A percentile compares a stretch with the other conserved stretches of the same genome.
These are phyloP conservation scores for Arthrinium puccinioides DNA, from an alignment of 2,329 filamentous ascomycete genomes.

Conservation along the genomic window DNA sequence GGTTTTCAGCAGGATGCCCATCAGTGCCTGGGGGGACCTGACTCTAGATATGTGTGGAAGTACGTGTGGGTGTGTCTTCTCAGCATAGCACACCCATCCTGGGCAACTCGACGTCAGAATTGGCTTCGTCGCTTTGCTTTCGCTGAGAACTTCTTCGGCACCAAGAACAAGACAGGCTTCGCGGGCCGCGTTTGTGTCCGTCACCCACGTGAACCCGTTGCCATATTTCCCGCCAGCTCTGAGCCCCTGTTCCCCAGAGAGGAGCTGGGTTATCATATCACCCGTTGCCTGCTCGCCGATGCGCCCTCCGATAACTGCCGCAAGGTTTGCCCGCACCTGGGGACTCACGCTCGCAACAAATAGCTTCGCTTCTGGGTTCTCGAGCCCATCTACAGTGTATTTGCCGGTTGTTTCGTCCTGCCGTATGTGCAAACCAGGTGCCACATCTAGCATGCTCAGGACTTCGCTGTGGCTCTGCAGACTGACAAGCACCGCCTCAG, in stretches of 20 bases:
- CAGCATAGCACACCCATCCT: conserved; percentile 97
- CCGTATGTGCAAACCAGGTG: conserved; percentile 38
- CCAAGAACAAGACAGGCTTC: conserved; percentile 78
- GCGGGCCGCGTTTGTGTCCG: conserved; percentile 80
- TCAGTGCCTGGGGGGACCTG: conserved; percentile 90
- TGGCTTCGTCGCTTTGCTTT: conserved; percentile 35
- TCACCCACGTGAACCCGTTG: conserved; percentile 79
- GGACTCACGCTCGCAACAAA: conserved; percentile 92
- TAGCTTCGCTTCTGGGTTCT: conserved; percentile 58
- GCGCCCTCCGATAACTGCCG: conserved; percentile 69
- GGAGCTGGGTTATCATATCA: conserved; percentile 73
- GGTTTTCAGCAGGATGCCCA: conserved; percentile 85
- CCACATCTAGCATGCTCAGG: conserved; percentile 69
- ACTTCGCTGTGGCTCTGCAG: conserved; percentile 93
- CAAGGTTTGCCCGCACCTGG: conserved; percentile 81
- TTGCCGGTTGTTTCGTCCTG: conserved; percentile 23
- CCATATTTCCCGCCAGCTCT: conserved; percentile 61
- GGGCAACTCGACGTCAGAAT: conserved; percentile 87
- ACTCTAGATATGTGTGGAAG: conserved; percentile 83
- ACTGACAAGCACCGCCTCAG: conserved; percentile 93
- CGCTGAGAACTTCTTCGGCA: conserved; percentile 59
- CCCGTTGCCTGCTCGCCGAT: conserved; percentile 68
- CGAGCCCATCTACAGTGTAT: conserved; percentile 41
- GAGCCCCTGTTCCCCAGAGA: conserved; percentile 64
- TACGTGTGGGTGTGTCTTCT: conserved; percentile 94